Evolutionary conservation across 73 alveolate genomes (phyloP).

Genomic region (Tetrahymena borealis): DNA sequence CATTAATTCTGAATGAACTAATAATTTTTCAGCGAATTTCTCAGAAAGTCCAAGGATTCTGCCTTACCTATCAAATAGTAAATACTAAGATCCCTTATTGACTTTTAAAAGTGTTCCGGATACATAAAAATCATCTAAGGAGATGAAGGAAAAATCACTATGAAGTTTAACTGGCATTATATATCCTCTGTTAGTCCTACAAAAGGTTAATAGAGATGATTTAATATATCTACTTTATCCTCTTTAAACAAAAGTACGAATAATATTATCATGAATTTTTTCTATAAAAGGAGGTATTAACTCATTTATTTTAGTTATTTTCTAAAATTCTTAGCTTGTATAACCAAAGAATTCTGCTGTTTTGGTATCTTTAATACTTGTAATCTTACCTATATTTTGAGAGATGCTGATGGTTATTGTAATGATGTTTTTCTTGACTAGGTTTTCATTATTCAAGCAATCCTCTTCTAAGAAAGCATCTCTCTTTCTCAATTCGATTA

Average conservation of each 20-base stretch:
- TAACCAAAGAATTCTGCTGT: neutral
- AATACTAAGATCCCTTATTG: neutral
- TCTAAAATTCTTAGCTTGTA: neutral
- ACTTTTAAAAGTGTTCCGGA: neutral
- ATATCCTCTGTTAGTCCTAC: neutral
- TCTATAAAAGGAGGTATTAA: neutral
- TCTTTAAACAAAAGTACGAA: neutral
- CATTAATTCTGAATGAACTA: neutral
- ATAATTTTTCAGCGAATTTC: neutral
- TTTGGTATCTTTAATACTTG: neutral
- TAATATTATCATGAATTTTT: neutral
- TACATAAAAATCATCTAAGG: neutral
- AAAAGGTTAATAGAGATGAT: neutral
- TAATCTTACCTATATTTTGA: neutral
- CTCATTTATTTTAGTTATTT: neutral
- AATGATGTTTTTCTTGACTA: neutral
- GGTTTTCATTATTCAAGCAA: neutral
- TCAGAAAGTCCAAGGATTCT: neutral
- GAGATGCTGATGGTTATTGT: neutral
- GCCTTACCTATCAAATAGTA: neutral
- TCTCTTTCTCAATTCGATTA: neutral
- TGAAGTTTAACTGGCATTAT: neutral
- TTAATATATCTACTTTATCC: neutral
- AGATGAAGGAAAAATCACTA: neutral
- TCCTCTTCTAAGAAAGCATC: neutral